These are phyloP conservation scores for Neurospora sp. DNA, from an alignment of 495 filamentous ascomycete genomes.

Conservation along the genomic window DNA sequence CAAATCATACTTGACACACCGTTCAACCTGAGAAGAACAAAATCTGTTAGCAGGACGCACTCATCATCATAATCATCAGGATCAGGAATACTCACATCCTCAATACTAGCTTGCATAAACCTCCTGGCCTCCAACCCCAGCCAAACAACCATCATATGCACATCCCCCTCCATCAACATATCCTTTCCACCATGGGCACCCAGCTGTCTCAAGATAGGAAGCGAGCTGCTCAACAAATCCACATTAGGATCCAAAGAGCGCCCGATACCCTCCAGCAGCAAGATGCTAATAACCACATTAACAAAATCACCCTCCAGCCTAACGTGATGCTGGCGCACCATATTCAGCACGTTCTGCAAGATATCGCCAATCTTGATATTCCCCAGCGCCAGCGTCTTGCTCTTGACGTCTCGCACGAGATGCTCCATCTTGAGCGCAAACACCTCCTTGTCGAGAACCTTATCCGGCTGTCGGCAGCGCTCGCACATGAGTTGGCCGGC, in stretches of 20 bases:
- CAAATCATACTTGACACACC: conserved; percentile 75
- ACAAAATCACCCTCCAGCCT: conserved; percentile 96
- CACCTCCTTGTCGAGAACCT: conserved; percentile 76
- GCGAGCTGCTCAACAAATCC: conserved; percentile 75
- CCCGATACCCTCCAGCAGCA: conserved; percentile 91
- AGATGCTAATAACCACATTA: conserved; percentile 92
- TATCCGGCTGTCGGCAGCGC: conserved; percentile 80
- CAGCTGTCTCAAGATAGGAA: conserved; percentile 85
- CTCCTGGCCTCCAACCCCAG: conserved; percentile 79
- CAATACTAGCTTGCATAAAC: conserved; percentile 77
- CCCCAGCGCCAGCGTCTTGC: conserved; percentile 79
- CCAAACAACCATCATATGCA: conserved; percentile 93
- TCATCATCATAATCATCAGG: not conserved
- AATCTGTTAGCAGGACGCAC: conserved; percentile 11
- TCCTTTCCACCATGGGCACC: conserved; percentile 66
- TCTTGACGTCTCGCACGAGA: conserved; percentile 82
- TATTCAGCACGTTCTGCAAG: conserved; percentile 74
- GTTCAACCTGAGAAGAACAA: conserved; percentile 43
- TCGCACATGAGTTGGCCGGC: conserved; percentile 95
- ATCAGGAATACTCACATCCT: conserved; percentile 52
- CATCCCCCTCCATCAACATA: conserved; percentile 62
- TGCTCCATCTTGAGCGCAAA: conserved; percentile 97
- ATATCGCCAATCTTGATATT: conserved; percentile 97
- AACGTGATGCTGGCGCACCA: conserved; percentile 92
- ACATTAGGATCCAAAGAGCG: conserved; percentile 74